phyloP scores from a whole-genome alignment of 2,329 filamentous ascomycete genomes.

The Aureobasidium vineae region DNA sequence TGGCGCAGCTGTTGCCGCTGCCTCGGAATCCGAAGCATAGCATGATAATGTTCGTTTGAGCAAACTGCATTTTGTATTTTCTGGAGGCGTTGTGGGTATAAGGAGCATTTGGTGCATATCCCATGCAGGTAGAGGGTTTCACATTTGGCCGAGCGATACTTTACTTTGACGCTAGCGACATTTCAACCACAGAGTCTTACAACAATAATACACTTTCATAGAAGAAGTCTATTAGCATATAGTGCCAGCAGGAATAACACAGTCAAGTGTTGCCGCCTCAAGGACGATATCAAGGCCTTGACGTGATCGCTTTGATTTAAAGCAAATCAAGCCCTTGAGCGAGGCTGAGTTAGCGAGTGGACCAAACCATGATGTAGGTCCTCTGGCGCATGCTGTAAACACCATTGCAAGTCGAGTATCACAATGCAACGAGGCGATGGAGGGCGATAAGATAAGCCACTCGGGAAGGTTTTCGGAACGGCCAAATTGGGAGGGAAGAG shows the following conservation, averaged over 20 bases:
- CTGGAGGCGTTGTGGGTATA: conserved; percentile 11
- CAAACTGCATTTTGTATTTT: conserved; percentile 1
- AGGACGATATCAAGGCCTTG: neutral
- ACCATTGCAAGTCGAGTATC: neutral
- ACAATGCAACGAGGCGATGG: neutral
- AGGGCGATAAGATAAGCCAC: conserved; percentile 21
- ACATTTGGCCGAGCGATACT: neutral
- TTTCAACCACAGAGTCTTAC: neutral
- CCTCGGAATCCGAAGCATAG: conserved; percentile 16
- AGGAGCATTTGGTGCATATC: conserved; percentile 6
- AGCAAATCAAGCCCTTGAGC: neutral
- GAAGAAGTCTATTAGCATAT: neutral
- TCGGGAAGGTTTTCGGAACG: conserved; percentile 1
- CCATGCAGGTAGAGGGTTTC: conserved; percentile 14
- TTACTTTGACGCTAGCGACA: conserved; percentile 3
- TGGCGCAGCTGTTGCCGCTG: conserved; percentile 67
- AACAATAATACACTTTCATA: neutral
- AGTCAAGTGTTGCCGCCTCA: neutral
- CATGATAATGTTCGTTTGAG: neutral
- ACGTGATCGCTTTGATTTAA: neutral
- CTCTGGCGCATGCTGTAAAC: neutral
- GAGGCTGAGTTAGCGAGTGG: neutral
- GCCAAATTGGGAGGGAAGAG: neutral
- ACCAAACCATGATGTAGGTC: neutral
- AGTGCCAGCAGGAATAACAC: neutral